Evolutionary conservation across 108 stramenopile genomes (phyloP).

Genomic region (Nannochloropsis granulata): DNA sequence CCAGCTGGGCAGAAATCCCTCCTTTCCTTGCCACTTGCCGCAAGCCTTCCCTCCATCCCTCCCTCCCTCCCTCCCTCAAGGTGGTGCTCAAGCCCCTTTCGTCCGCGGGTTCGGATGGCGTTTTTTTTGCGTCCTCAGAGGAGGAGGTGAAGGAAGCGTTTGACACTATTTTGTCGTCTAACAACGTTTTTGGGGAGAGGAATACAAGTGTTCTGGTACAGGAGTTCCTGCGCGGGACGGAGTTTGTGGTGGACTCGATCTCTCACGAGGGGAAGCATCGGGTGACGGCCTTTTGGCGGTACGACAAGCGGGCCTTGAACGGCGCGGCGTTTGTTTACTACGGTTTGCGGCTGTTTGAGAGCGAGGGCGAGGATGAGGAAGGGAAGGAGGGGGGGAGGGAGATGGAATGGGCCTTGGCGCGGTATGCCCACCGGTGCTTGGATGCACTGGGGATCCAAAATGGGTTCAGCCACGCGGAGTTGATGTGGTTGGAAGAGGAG

Average conservation of each 20-base stretch:
- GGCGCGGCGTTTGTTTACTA: conserved; percentile 72
- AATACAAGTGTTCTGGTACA: conserved; percentile 57
- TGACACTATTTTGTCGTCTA: conserved; percentile 55
- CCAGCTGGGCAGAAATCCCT: not conserved
- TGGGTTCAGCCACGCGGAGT: conserved; percentile 41
- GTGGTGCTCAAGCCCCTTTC: conserved; percentile 82
- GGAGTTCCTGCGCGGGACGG: conserved; percentile 68
- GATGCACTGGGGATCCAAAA: conserved; percentile 51
- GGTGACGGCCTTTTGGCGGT: conserved; percentile 81
- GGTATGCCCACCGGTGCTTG: conserved; percentile 55
- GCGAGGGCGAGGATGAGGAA: conserved; percentile 7
- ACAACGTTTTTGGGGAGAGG: conserved; percentile 61
- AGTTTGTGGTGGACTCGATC: conserved; percentile 84
- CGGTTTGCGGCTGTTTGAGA: conserved; percentile 40
- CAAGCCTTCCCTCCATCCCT: not conserved
- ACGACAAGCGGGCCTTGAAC: conserved; percentile 67
- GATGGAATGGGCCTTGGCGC: conserved; percentile 52
- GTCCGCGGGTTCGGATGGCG: conserved; percentile 80
- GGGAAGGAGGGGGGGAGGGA: not conserved
- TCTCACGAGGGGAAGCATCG: conserved; percentile 66
- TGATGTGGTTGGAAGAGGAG: conserved; percentile 23
- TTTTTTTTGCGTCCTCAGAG: conserved; percentile 66
- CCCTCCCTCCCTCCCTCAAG: conserved; percentile 39
- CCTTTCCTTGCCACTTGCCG: not conserved
- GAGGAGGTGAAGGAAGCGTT: conserved; percentile 78